Base-by-base conservation (phyloP, 164 flowering plant genomes). In the Liquidambar formosana region DNA sequence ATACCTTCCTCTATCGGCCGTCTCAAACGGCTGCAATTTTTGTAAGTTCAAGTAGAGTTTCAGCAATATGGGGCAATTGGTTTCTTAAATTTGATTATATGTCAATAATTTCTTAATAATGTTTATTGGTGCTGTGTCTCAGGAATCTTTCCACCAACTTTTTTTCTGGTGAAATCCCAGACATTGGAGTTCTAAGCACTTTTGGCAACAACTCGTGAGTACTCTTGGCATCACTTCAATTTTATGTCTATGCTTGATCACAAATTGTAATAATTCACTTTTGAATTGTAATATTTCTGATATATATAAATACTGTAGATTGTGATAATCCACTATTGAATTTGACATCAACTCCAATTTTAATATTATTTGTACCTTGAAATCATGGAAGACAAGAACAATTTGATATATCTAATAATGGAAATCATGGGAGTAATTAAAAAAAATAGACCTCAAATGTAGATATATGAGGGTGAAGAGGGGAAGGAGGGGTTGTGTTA, bases 91-190 rank as follows among this genome's bases (percentile, higher is more conserved):
- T 15, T 18, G 22, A 6, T 54, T 54, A 54, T 54, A 25, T 54
- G 58, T 5, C 58, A 54, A 10, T 11, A 23, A 18, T 23, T 57
- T 67, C 11, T 10, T 45, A 10, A 44, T 43, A 4, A 57, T 23
- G 52, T 9, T 43, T 25, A 41, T 12, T 66, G 14, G 46, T 71
- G 38, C 5, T n/a, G n/a, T 66, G 43, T 63, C 62, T 46, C 86
- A 96, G 99, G 76, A 96, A 96, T 73, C 74, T 96, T 74, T 96
- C 99, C 5, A 77, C 87, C 58, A 96, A 96, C 78, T 93, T 92
- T 77, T 87, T 96, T 44, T 83, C 96, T 1, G 99, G 99, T 5
- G 97, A 89, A 75, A 90, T 96, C 19, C 99, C 99, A 12, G 89
- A 87, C 77, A 58, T 82, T 78, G 99, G 97, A 73, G 82, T 80